phyloP scores from a whole-genome alignment of 495 filamentous ascomycete genomes.

The Trichocladium antarcticum region DNA sequence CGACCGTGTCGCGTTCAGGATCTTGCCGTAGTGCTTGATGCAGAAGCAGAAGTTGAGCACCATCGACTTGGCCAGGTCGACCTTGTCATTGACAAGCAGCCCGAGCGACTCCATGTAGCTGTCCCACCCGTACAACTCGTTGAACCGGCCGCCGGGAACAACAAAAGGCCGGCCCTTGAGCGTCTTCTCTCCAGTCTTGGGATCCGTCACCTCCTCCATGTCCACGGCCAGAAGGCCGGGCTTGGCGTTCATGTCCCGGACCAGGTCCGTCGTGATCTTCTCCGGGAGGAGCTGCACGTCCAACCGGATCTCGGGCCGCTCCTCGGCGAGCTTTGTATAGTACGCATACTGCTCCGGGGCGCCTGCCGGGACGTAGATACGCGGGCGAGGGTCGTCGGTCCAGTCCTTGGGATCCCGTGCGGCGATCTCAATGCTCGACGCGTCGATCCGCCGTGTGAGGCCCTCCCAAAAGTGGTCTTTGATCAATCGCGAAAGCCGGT shows the following conservation, averaged over 20 bases:
- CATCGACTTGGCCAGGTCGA: conserved; percentile 82
- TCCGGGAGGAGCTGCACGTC: conserved; percentile 72
- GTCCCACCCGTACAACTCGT: conserved; percentile 95
- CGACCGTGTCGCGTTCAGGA: conserved; percentile 88
- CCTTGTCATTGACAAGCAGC: conserved; percentile 66
- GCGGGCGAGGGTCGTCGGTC: conserved; percentile 72
- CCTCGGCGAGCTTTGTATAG: conserved; percentile 62
- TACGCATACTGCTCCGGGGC: conserved; percentile 81
- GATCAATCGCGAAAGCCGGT: conserved; percentile 74
- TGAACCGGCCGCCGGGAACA: conserved; percentile 92
- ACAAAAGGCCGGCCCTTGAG: conserved; percentile 82
- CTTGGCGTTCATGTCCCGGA: conserved; percentile 59
- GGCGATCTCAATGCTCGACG: conserved; percentile 71
- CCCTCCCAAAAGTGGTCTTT: conserved; percentile 81
- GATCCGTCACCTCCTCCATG: conserved; percentile 65
- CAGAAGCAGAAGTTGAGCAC: conserved; percentile 93
- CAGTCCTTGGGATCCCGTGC: conserved; percentile 85
- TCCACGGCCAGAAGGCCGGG: conserved; percentile 82
- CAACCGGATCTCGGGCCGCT: conserved; percentile 67
- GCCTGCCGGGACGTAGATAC: conserved; percentile 84
- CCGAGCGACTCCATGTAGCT: conserved; percentile 94
- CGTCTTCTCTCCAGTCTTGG: conserved; percentile 51
- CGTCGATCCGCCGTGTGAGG: conserved; percentile 79
- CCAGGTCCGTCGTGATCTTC: conserved; percentile 64
- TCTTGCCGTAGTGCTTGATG: conserved; percentile 96